phyloP scores from a whole-genome alignment of 768 basidiomycete genomes.

The Russula sp. region DNA sequence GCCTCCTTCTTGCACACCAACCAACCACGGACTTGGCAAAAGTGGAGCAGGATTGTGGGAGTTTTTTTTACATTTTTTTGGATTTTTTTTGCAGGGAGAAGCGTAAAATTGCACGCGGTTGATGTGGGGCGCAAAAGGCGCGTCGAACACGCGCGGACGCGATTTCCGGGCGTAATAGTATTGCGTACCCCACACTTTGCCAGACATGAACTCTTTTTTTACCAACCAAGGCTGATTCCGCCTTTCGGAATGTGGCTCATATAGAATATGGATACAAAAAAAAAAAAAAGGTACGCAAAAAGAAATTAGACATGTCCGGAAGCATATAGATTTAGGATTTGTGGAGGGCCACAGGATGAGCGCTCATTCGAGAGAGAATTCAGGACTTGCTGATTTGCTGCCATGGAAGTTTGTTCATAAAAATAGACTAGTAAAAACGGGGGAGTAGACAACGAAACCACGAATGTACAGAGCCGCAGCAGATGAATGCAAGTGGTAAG shows the following conservation, averaged over 20 bases:
- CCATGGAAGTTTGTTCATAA: not conserved
- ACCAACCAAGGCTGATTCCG: not conserved
- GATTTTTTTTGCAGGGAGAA: not conserved
- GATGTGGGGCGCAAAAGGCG: slow-evolving; percentile 4
- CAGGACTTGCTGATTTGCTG: no score
- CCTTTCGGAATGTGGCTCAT: slow-evolving; percentile 8
- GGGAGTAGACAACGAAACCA: not conserved
- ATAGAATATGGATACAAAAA: not conserved
- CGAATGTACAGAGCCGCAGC: not conserved
- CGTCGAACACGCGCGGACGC: not conserved
- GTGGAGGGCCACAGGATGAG: slow-evolving; percentile 3
- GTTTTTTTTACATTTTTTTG: no score
- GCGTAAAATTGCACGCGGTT: slow-evolving; percentile 15
- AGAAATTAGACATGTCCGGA: not conserved
- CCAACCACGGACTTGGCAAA: no score
- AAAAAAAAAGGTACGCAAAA: slow-evolving; percentile 12
- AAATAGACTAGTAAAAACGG: not conserved
- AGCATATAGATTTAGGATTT: not conserved
- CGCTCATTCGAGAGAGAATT: slow-evolving; percentile 9
- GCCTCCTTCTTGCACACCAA: no score
- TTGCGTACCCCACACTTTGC: slow-evolving; percentile 12
- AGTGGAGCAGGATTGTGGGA: no score
- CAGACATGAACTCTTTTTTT: not conserved
- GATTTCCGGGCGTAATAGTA: slow-evolving; percentile 5
- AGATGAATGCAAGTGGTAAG: not conserved